Base-by-base conservation (phyloP, 441 rosid genomes). In the Isatis lusitanica region DNA sequence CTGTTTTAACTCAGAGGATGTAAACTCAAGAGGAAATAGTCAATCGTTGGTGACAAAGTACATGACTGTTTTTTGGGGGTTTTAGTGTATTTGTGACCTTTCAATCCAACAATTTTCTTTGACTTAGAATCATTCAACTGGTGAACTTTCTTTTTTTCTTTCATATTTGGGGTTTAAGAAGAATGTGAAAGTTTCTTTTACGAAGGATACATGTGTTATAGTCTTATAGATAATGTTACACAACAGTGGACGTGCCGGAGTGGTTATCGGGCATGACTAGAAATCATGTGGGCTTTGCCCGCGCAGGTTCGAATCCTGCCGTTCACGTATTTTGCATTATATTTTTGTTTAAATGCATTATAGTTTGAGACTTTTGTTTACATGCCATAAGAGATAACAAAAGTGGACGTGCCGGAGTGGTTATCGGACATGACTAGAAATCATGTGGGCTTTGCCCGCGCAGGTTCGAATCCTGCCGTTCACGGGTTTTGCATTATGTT, bases 251-350 rank as follows among this genome's bases (percentile, higher is more conserved):
- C 84, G 87, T 85, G 91, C 84, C 85, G 84, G 85, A 83, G 88
- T 87, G 86, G 85, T 83, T 83, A 83, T 85, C 87, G 86, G 87
- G 89, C 87, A 88, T 87, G 94, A 89, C 91, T 87, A 89, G 94
- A 93, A 93, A 87, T 89, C 96, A 87, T 91, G 93, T 90, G 96
- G 97, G 94, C 90, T 90, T 0, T 85, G 89, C 93, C 90, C 92
- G 90, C 92, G 93, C 94, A 87, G 90, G 92, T 88, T 91, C 91
- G 93, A 89, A 88, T 93, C 90, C 89, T 88, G 93, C 88, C 85
- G 91, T 78, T 55, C 94, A 88, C 96, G 97, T 33, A 17, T 47
- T 66, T 26, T 26, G 4, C 28, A 3, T 26, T 26, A 26, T 26
- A 4, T 26, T 3, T 1, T 26, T 30, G 3, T 30, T 30, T 30